Percentiles rank a stretch among this genome's conserved stretches.
Evolutionary conservation across 495 filamentous ascomycete genomes (phyloP).

Genomic region (Daldinia concentrica): DNA sequence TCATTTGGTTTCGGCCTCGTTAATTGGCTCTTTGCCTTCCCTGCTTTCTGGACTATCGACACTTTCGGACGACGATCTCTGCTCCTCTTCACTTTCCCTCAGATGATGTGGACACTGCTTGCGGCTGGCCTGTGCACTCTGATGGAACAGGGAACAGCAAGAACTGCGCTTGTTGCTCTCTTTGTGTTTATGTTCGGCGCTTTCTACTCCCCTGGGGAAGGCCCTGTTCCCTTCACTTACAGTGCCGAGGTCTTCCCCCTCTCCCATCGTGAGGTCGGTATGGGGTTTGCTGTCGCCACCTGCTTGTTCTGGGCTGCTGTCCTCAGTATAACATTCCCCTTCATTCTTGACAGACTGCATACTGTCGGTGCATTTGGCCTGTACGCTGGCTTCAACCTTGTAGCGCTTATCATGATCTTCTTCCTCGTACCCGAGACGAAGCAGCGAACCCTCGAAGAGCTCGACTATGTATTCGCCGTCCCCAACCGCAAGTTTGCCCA

Average conservation of each 20-base stretch:
- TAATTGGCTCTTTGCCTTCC: slow-evolving; percentile 86
- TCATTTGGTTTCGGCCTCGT: slow-evolving; percentile 83
- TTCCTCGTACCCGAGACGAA: slow-evolving; percentile 74
- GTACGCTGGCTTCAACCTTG: slow-evolving; percentile 70
- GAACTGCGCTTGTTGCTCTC: slow-evolving; percentile 64
- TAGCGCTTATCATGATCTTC: slow-evolving; percentile 73
- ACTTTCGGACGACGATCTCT: slow-evolving; percentile 80
- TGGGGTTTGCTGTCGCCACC: slow-evolving; percentile 76
- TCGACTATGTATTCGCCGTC: slow-evolving; percentile 85
- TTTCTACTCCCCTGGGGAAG: slow-evolving; percentile 83
- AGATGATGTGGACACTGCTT: slow-evolving; percentile 83
- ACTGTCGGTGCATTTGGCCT: slow-evolving; percentile 66
- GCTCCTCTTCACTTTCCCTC: slow-evolving; percentile 84
- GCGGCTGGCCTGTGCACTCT: slow-evolving; percentile 76
- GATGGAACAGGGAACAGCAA: slow-evolving; percentile 64
- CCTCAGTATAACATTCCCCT: slow-evolving; percentile 71
- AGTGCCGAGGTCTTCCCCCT: slow-evolving; percentile 81
- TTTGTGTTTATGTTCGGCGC: slow-evolving; percentile 76
- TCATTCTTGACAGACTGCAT: slow-evolving; percentile 63
- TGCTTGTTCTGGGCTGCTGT: slow-evolving; percentile 73
- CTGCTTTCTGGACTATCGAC: slow-evolving; percentile 86
- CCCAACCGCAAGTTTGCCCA: slow-evolving; percentile 68
- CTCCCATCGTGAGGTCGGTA: slow-evolving; percentile 77
- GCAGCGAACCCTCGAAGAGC: slow-evolving; percentile 75
- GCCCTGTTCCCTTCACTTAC: slow-evolving; percentile 85